phyloP scores from a whole-genome alignment of 2,329 filamentous ascomycete genomes.

The Colletotrichum agaves region DNA sequence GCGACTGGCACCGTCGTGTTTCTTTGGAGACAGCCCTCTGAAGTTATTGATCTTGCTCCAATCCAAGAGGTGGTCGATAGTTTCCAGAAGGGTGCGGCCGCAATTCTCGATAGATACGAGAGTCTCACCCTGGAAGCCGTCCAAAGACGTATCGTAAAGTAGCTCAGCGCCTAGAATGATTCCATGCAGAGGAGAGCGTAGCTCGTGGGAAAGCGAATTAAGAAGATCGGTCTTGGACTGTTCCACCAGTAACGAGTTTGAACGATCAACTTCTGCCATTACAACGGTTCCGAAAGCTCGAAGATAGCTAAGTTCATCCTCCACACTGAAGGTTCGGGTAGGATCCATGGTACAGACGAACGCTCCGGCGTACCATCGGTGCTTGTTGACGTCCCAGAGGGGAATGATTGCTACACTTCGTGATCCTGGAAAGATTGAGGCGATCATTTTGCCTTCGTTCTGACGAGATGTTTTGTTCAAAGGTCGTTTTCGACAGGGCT shows the following conservation, averaged over 20 bases:
- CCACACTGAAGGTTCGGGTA: constrained; percentile 54
- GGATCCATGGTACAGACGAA: constrained; percentile 59
- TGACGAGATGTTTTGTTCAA: constrained; percentile 10
- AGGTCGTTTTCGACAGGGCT: background rate
- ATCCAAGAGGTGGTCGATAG: constrained; percentile 60
- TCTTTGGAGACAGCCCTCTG: constrained; percentile 15
- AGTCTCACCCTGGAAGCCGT: constrained; percentile 54
- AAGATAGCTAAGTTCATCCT: constrained; percentile 63
- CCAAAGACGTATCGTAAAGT: constrained; percentile 60
- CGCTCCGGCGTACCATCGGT: constrained; percentile 60
- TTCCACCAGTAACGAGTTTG: constrained; percentile 51
- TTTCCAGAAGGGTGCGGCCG: constrained; percentile 57
- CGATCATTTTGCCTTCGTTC: constrained; percentile 46
- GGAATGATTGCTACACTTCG: constrained; percentile 59
- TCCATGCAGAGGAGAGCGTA: constrained; percentile 70
- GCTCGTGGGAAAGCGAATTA: constrained; percentile 69
- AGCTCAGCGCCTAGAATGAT: constrained; percentile 66
- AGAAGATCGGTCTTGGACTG: constrained; percentile 68
- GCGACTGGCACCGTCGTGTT: background rate
- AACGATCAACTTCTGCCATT: constrained; percentile 65
- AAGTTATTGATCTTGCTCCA: constrained; percentile 53
- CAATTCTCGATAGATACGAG: constrained; percentile 57
- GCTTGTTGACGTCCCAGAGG: constrained; percentile 57
- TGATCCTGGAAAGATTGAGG: constrained; percentile 52
- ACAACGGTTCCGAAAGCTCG: constrained; percentile 63